These are phyloP conservation scores for Cladosporium sphaerospermum DNA, from an alignment of 2,329 filamentous ascomycete genomes.

Conservation along the genomic window DNA sequence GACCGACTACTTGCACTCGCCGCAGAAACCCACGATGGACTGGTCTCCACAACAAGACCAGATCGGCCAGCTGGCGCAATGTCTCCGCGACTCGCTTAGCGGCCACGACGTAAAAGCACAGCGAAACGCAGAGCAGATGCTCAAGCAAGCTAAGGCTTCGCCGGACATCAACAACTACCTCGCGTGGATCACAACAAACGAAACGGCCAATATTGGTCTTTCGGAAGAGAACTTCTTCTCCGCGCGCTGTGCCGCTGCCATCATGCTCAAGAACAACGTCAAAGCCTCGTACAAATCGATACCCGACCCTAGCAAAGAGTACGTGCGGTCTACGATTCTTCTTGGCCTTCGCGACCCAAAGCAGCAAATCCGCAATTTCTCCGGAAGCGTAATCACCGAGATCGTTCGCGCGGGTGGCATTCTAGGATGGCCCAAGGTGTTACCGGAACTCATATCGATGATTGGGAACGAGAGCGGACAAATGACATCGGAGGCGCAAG, in stretches of 20 bases:
- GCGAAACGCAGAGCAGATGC: slow-evolving; percentile 89
- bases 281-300: slow-evolving; percentile 69
- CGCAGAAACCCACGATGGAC: slow-evolving; percentile 54
- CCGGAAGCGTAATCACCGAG: slow-evolving; percentile 91
- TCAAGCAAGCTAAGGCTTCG: slow-evolving; percentile 77
- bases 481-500: slow-evolving; percentile 68
- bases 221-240: slow-evolving; percentile 60
- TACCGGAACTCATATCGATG: slow-evolving; percentile 74
- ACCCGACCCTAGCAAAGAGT: slow-evolving; percentile 62
- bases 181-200: slow-evolving; percentile 73
- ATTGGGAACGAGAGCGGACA: slow-evolving; percentile 58
- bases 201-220: slow-evolving; percentile 50
- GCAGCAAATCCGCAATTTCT: slow-evolving; percentile 76
- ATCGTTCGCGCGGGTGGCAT: slow-evolving; percentile 78
- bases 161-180: slow-evolving; percentile 98
- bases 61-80: slow-evolving; percentile 81
- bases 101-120: slow-evolving; percentile 71
- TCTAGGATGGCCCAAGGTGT: slow-evolving; percentile 82
- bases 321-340: slow-evolving; percentile 75
- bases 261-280: slow-evolving; percentile 95
- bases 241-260: slow-evolving; percentile 77
- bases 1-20: no score
- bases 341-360: slow-evolving; percentile 75
- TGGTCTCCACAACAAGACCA: slow-evolving; percentile 90
- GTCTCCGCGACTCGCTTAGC: slow-evolving; percentile 86